Percentiles rank a stretch among this genome's conserved stretches.
phyloP scores from a whole-genome alignment of 306 rosid species.

The Lupinus albus region DNA sequence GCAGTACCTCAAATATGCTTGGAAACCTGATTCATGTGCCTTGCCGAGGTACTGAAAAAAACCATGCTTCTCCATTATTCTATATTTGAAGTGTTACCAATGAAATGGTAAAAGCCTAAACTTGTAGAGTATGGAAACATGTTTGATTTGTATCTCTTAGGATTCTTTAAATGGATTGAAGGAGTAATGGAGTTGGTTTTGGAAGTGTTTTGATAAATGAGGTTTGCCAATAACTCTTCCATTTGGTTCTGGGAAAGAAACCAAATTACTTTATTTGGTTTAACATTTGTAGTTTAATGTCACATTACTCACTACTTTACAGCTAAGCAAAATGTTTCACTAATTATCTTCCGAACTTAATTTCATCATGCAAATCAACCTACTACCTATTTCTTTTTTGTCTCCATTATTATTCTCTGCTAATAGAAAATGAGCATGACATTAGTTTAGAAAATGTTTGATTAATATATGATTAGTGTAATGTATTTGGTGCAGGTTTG shows the following conservation, averaged over 20 bases:
- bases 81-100: background rate
- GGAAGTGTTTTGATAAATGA: no score
- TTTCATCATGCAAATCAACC: background rate
- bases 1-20: constrained; percentile 82
- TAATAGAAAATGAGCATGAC: no score
- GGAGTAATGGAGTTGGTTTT: no score
- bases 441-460: background rate
- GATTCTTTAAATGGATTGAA: no score
- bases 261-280: background rate
- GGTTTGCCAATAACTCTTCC: background rate
- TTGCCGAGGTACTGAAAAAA: constrained; percentile 62
- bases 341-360: background rate
- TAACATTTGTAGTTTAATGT: background rate
- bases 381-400: no score
- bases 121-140: background rate
- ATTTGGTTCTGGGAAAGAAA: background rate
- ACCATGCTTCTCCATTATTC: background rate
- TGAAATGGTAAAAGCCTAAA: background rate
- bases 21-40: constrained; percentile 82
- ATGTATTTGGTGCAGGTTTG: constrained; percentile 47
- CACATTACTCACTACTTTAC: no score
- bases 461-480: background rate
- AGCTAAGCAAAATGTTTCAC: constrained; percentile 7
- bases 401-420: no score
- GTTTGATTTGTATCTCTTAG: background rate